phyloP scores from a whole-genome alignment of 805 yeast species.

The Komagataella ulmi region DNA sequence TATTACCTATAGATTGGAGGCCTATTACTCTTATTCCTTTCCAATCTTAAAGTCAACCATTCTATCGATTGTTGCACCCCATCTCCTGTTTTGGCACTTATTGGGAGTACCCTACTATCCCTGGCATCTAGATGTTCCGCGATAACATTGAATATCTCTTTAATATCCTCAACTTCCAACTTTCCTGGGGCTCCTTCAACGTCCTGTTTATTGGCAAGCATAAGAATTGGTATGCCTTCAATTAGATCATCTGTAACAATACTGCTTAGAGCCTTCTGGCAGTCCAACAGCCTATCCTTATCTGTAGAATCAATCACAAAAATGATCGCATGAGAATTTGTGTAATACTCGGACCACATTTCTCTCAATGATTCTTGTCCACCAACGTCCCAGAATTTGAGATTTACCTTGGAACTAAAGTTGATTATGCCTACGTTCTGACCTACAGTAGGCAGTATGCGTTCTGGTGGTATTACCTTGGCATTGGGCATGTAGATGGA shows the following conservation, averaged over 20 bases:
- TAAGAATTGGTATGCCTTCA: slow-evolving; percentile 78
- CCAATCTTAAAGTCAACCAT: slow-evolving; percentile 69
- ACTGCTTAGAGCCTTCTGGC: slow-evolving; percentile 49
- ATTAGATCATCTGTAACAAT: slow-evolving; percentile 46
- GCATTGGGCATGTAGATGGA: slow-evolving; percentile 32
- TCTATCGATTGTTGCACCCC: slow-evolving; percentile 83
- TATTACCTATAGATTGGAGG: slow-evolving; percentile 37
- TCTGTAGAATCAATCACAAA: slow-evolving; percentile 91
- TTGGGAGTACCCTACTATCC: slow-evolving; percentile 81
- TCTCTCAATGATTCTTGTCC: slow-evolving; percentile 81
- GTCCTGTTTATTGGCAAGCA: slow-evolving; percentile 95
- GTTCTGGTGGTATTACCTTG: slow-evolving; percentile 33
- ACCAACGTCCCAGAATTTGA: slow-evolving; percentile 94
- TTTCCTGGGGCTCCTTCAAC: slow-evolving; percentile 32
- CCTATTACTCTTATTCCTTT: slow-evolving; percentile 47
- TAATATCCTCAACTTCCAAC: slow-evolving; percentile 65
- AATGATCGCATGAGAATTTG: slow-evolving; percentile 80
- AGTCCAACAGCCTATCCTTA: slow-evolving; percentile 68
- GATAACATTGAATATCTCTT: slow-evolving; percentile 70
- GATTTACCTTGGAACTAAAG: slow-evolving; percentile 23
- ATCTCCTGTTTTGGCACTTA: slow-evolving; percentile 72
- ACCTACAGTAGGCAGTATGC: slow-evolving; percentile 88
- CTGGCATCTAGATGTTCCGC: slow-evolving; percentile 82
- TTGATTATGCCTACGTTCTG: slow-evolving; percentile 59
- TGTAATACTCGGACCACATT: slow-evolving; percentile 82